Base-by-base conservation (phyloP, 2,329 filamentous ascomycete genomes). In the Fusarium redolens region DNA sequence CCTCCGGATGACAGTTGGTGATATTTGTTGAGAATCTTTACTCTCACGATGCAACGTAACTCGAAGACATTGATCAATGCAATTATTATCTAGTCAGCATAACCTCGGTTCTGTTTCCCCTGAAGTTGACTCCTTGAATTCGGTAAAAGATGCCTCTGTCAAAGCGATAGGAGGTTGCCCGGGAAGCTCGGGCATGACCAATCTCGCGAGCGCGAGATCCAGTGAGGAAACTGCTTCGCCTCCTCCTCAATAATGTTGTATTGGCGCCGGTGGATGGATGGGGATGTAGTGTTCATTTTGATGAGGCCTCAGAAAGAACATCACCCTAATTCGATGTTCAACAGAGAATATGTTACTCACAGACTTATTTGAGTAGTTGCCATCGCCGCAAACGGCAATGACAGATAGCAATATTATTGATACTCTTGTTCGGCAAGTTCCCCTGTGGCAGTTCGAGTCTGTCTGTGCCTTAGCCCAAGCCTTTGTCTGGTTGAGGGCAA, bases 101-200 rank as follows among this genome's bases (percentile, higher is more conserved):
- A 65, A 73, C 72, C 68, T 75, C 74, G 74, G 75, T 33, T 71
- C 47, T 61, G 15, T 14, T 61, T 9, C 37, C 28, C 12, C 20
- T 22, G 18, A 30, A 15, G 28, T 18, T 13, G 22, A 12, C 20
- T 31, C 43, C 17, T 18, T 45, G 7, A 28, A 25, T 6, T 56
- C 31, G 41, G 55, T 30, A 38, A 44, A 47, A 38, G 28, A 40
- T 62, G 35, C 52, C 52, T 37, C 5, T 59, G 17, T 41, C 31
- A 15, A 13, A 35, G 41, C 17, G n/a, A 61, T 31, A 40, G 33
- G 60, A 59, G 33, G 28, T 20, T 59, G 33, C 31, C 37, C 52
- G 60, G 52, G 22, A 33, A n/a, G 10, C 8, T 33, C 25, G 33
- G 51, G 10, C 30, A 15, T 28, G 22, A 25, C 15, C 22, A 58